Evolutionary conservation across 163 green algal species (phyloP).

Genomic region (Scenedesmus sp.): DNA sequence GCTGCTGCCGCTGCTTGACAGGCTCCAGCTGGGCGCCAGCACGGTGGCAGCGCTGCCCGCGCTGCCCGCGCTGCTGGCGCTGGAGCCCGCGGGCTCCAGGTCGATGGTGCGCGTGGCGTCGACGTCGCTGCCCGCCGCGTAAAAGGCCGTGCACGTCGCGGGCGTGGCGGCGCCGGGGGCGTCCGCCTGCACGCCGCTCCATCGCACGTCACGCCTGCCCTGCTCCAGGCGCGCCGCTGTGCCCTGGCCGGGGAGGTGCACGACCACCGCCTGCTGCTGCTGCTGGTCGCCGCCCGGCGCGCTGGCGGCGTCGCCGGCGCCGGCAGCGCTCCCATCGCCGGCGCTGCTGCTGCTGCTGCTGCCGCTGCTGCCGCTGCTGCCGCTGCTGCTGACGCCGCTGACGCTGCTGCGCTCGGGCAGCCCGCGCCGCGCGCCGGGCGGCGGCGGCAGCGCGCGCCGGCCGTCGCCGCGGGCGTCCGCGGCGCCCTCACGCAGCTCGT

Average conservation of each 20-base stretch:
- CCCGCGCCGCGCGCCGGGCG: too few relatives aligned
- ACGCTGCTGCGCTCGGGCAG: neutral
- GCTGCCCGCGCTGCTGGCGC: slow-evolving; percentile 6
- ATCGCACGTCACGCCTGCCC: slow-evolving; percentile 17
- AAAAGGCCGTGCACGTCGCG: too few relatives aligned
- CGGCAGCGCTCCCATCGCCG: neutral
- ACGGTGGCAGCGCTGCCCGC: neutral
- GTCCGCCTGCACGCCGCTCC: slow-evolving; percentile 1
- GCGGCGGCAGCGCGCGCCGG: too few relatives aligned
- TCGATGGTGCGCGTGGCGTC: too few relatives aligned
- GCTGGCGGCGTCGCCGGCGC: neutral
- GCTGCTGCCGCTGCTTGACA: slow-evolving; percentile 21
- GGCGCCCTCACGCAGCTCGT: neutral
- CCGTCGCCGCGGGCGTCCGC: neutral
- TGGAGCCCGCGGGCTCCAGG: neutral
- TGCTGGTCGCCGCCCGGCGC: neutral
- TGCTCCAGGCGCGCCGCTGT: too few relatives aligned
- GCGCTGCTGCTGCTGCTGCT: slow-evolving; percentile 8
- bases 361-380: neutral
- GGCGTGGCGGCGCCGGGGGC: neutral
- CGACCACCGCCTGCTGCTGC: neutral
- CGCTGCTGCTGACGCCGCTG: neutral
- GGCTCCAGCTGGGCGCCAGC: neutral
- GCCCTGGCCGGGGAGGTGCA: too few relatives aligned
- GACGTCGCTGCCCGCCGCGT: too few relatives aligned